Evolutionary conservation across 768 basidiomycete species (phyloP).

Genomic region (Mycena galericulata): DNA sequence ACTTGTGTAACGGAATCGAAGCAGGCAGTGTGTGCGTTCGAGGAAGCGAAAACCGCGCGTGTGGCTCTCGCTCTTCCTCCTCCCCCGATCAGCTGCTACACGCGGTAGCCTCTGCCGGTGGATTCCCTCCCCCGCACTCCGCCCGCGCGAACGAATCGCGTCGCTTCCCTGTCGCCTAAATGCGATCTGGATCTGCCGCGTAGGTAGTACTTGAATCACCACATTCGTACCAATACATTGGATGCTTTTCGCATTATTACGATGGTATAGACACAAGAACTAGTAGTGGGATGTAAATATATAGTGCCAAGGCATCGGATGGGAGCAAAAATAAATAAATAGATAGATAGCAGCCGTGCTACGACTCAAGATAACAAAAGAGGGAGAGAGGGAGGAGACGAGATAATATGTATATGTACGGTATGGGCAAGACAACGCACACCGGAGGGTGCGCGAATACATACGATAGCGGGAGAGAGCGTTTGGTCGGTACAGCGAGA

Average conservation of each 20-base stretch:
- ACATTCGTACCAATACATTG: background rate
- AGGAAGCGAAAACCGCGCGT: no score
- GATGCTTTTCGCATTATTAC: slow-evolving; percentile 32
- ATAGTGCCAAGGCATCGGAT: background rate
- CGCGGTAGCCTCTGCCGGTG: no score
- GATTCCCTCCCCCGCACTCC: no score
- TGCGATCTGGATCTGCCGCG: background rate
- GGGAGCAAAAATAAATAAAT: slow-evolving; percentile 27
- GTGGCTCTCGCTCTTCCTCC: no score
- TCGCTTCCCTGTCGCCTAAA: no score
- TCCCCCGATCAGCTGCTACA: no score
- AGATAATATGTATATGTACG: slow-evolving; percentile 18
- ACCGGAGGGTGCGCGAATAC: slow-evolving; percentile 10
- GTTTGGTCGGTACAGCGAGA: slow-evolving; percentile 16
- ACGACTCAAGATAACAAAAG: slow-evolving; percentile 2
- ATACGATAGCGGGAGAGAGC: slow-evolving; percentile 25
- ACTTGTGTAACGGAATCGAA: no score
- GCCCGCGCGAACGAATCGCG: no score
- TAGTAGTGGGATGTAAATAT: slow-evolving; percentile 28
- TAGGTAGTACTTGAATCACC: background rate
- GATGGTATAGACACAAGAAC: slow-evolving; percentile 28
- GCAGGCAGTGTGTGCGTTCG: no score
- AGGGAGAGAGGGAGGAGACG: background rate
- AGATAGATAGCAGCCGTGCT: slow-evolving; percentile 11
- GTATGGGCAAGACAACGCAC: slow-evolving; percentile 20